These are phyloP conservation scores for Onygena corvina DNA, from an alignment of 2,329 filamentous ascomycete genomes.

Conservation along the genomic window DNA sequence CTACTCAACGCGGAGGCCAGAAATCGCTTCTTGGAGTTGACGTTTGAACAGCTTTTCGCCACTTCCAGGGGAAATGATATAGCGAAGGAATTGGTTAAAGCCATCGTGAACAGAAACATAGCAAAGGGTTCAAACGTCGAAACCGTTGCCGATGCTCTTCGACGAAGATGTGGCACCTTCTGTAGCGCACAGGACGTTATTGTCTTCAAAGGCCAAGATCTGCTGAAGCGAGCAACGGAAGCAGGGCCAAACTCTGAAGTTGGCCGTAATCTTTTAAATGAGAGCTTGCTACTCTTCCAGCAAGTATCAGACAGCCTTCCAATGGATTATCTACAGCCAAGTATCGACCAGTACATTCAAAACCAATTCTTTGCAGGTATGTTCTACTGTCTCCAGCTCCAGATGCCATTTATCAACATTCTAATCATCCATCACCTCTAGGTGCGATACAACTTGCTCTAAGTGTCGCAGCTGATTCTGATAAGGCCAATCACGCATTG, in stretches of 20 bases:
- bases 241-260: constrained; percentile 61
- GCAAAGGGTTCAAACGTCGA: constrained; percentile 94
- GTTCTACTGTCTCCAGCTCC: constrained; percentile 17
- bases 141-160: constrained; percentile 87
- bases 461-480: constrained; percentile 67
- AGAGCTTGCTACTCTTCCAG: constrained; percentile 78
- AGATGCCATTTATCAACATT: background rate
- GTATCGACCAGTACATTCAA: constrained; percentile 64
- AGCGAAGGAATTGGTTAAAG: constrained; percentile 88
- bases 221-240: constrained; percentile 77
- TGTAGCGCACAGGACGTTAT: constrained; percentile 95
- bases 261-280: constrained; percentile 68
- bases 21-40: constrained; percentile 60
- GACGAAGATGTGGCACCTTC: constrained; percentile 88
- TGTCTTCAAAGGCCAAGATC: constrained; percentile 96
- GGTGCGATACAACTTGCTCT: constrained; percentile 78
- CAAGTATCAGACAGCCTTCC: constrained; percentile 76
- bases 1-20: constrained; percentile 60
- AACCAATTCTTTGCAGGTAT: constrained; percentile 75
- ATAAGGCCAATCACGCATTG: constrained; percentile 74
- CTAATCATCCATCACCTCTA: constrained; percentile 21
- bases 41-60: constrained; percentile 79
- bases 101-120: constrained; percentile 96
- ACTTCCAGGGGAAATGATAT: constrained; percentile 68
- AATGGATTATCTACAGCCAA: constrained; percentile 64